A percentile compares a stretch with the other conserved stretches of the same genome.
Evolutionary conservation across 2,329 filamentous ascomycete genomes (phyloP).

Genomic region (Ophiostoma ulmi): DNA sequence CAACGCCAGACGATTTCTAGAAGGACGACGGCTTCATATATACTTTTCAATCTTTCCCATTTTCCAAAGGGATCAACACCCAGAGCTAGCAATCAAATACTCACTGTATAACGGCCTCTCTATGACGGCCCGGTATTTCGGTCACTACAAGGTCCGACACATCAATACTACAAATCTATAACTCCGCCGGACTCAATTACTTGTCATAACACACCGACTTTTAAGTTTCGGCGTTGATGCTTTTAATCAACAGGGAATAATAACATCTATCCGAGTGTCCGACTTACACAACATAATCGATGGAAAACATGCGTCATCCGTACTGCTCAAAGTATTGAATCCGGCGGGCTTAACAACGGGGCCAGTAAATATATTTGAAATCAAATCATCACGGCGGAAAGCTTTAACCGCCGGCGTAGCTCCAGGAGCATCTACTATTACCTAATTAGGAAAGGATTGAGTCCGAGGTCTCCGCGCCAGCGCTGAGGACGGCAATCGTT

Average conservation of each 20-base stretch:
- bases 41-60: background rate
- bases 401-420: background rate
- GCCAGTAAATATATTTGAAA: background rate
- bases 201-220: background rate
- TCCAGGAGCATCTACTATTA: background rate
- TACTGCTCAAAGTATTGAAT: background rate
- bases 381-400: background rate
- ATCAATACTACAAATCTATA: background rate
- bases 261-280: background rate
- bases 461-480: background rate
- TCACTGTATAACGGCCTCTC: background rate
- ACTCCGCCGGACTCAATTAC: background rate
- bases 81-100: background rate
- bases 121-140: background rate
- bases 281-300: background rate
- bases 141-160: background rate
- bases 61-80: background rate
- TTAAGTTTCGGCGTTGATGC: background rate
- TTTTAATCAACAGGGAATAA: background rate
- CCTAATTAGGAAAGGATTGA: background rate
- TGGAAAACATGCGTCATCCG: background rate
- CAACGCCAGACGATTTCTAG: background rate
- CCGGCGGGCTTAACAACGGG: background rate
- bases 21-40: background rate
- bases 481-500: background rate